These are phyloP conservation scores for Galium porrigens DNA, from an alignment of 305 asterid genomes.

Conservation along the genomic window DNA sequence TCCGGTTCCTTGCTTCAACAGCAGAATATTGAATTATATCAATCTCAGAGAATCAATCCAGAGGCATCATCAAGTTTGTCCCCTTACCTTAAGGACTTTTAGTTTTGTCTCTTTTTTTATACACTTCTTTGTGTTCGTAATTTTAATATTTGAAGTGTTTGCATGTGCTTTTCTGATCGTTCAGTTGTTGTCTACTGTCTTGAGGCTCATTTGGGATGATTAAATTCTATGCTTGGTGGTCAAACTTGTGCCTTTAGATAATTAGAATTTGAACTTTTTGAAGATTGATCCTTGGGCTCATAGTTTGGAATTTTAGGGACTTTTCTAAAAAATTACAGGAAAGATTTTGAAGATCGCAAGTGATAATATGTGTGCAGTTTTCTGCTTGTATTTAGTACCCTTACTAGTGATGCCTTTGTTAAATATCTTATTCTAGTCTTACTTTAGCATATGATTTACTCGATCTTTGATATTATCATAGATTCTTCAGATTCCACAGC, in stretches of 20 bases:
- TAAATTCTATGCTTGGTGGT: too few relatives aligned
- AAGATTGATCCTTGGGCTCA: too few relatives aligned
- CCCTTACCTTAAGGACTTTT: constrained; percentile 7
- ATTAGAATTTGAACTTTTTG: too few relatives aligned
- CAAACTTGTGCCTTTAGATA: too few relatives aligned
- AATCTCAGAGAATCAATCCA: constrained; percentile 50
- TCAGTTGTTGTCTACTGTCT: too few relatives aligned
- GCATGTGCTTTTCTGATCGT: background rate
- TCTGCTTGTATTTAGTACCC: background rate
- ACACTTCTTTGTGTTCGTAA: background rate
- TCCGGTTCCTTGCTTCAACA: constrained; percentile 72
- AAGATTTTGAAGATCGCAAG: background rate
- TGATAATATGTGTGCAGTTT: background rate
- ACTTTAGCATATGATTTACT: background rate
- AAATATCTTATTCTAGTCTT: background rate
- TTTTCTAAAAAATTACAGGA: too few relatives aligned
- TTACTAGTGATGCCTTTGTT: background rate
- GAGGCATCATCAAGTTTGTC: constrained; percentile 66
- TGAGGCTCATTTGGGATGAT: too few relatives aligned
- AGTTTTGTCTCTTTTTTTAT: background rate
- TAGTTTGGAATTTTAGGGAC: too few relatives aligned
- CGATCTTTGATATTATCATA: constrained; percentile 19
- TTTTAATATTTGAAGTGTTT: background rate
- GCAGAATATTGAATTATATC: constrained; percentile 53
- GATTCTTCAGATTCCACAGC: constrained; percentile 74